Percentiles rank a stretch among this genome's conserved stretches.
Evolutionary conservation across 179 eudicot genomes (phyloP).

Genomic region (Actinidia polygama): DNA sequence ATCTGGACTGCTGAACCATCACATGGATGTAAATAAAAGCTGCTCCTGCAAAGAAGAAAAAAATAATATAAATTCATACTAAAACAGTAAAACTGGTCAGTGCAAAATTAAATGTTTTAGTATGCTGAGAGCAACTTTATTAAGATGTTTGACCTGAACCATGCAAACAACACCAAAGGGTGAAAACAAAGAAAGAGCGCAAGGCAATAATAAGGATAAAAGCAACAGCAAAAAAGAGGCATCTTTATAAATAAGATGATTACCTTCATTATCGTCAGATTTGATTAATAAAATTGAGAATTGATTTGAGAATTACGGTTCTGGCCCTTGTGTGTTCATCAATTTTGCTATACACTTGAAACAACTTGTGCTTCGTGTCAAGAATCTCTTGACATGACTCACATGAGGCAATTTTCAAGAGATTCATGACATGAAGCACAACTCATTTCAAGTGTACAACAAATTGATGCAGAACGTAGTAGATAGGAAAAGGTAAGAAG

Average conservation of each 20-base stretch:
- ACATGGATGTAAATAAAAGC: conserved; percentile 89
- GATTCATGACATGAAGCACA: background rate
- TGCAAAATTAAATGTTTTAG: background rate
- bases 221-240: background rate
- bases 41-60: conserved; percentile 59
- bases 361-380: too few relatives aligned
- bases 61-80: conserved; percentile 10
- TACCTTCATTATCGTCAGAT: too few relatives aligned
- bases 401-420: background rate
- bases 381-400: background rate
- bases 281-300: too few relatives aligned
- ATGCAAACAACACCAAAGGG: background rate
- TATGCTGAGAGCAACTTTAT: conserved; percentile 22
- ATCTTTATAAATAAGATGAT: background rate
- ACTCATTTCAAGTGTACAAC: background rate
- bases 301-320: too few relatives aligned
- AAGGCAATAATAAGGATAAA: background rate
- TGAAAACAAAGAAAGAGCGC: background rate
- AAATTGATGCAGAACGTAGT: background rate
- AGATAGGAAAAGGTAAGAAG: too few relatives aligned
- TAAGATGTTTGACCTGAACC: conserved; percentile 11
- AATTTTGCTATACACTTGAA: too few relatives aligned
- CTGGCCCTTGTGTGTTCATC: too few relatives aligned
- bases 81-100: background rate
- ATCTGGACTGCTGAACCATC: conserved; percentile 88